Base-by-base conservation (phyloP, 352 stramenopile species). In the Phytophthora aleatoria region DNA sequence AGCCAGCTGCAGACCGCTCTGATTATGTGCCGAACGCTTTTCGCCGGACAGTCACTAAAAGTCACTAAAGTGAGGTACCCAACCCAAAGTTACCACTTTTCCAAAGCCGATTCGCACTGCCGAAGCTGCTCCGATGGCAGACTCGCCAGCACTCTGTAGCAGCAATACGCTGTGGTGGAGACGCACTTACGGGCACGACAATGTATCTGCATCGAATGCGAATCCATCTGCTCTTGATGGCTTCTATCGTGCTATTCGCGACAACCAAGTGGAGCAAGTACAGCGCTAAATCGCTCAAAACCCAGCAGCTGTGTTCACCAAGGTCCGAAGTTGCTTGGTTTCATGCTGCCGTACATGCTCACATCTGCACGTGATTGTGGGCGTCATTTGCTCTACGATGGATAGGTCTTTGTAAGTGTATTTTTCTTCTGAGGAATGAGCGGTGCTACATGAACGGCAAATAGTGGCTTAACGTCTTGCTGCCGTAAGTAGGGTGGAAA, bases 191-290 rank as follows among this genome's bases (percentile, higher is more conserved):
- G 42, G 47, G 20, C 5, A 43, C 12, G 36, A 15, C 3, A 38
- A 42, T 24, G 24, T 44, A 12, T 13, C 16, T 20, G 26, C 36
- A 2, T 9, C 28, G 4, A 28, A 41, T 24, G 12, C 1, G 35
- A 6, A 38, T 11, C 35, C 44, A 45, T 61, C 42, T 44, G 24
- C 12, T 12, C 15, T 60, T 35, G 50, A 54, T 38, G 44, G 7
- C 24, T 70, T 85, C 27, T 83, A 69, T 8, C 36, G 74, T 10
- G 64, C 71, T 30, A 84, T 87, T 47, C 71, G 68, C 11, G 65
- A 73, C 31, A 85, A 81, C 44, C 45, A 60, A 16, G 50, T 74
- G 12, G 58, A 73, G 10, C 50, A 47, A 12, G 72, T 83, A 35
- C 49, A 68, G 50, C 42, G 43, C 13, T 54, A 66, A 24, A 51